Conservation (phyloP, 164 flowering plant species). For the Aristolochia contorta region DNA sequence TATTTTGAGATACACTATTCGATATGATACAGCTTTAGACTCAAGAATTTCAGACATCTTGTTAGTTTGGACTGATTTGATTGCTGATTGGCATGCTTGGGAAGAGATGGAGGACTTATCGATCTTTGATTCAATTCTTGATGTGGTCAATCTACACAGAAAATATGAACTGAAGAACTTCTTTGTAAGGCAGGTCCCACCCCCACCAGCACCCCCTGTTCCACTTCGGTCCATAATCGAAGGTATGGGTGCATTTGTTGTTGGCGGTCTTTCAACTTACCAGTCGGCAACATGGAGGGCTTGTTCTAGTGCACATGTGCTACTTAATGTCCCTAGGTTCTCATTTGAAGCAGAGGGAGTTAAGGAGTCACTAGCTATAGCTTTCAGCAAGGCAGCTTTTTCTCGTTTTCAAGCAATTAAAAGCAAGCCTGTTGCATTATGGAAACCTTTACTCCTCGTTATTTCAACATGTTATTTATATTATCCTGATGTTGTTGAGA, state of each 20-base stretch:
- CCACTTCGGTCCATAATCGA: conserved; percentile 50
- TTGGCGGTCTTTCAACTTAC: conserved; percentile 50
- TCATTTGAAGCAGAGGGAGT: conserved; percentile 39
- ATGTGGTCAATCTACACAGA: conserved; percentile 36
- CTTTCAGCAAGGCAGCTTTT: conserved; percentile 46
- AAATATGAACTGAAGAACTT: conserved; percentile 39
- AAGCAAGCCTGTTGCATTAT: conserved; percentile 46
- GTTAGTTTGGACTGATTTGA: conserved; percentile 50
- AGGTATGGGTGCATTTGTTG: conserved; percentile 49
- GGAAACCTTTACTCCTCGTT: conserved; percentile 68
- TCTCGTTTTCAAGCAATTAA: conserved; percentile 37
- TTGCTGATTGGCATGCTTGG: conserved; percentile 84
- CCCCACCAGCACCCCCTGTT: conserved; percentile 69
- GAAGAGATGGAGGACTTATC: conserved; percentile 48
- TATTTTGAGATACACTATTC: conserved; percentile 35
- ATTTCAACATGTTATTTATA: conserved; percentile 59
- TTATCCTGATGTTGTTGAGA: conserved; percentile 46
- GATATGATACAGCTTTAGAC: conserved; percentile 22
- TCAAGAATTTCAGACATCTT: conserved; percentile 48
- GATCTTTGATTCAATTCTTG: conserved; percentile 38
- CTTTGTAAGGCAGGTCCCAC: conserved; percentile 27
- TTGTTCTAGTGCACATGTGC: conserved; percentile 52
- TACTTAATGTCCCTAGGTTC: conserved; percentile 49
- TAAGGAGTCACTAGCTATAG: conserved; percentile 38
- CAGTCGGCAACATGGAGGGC: conserved; percentile 73